phyloP scores from a whole-genome alignment of 495 filamentous ascomycete genomes.

The Aspergillus ostianus region DNA sequence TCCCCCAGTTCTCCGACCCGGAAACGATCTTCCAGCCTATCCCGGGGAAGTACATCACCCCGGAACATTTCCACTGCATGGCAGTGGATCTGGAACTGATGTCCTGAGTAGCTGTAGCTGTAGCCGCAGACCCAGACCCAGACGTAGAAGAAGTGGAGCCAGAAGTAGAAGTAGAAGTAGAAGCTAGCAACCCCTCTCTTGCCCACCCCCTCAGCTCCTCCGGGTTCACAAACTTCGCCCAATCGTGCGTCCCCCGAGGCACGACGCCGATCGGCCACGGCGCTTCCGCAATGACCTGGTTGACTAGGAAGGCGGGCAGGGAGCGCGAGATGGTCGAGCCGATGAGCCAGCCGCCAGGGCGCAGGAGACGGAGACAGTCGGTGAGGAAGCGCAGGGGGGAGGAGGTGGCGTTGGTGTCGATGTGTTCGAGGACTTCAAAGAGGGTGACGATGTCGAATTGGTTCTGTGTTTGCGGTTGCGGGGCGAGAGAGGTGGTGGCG shows the following conservation, averaged over 20 bases:
- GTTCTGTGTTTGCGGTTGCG: background rate
- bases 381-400: conserved; percentile 68
- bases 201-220: conserved; percentile 69
- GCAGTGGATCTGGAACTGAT: too few species aligned
- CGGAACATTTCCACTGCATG: conserved; percentile 59
- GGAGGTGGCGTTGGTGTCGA: conserved; percentile 46
- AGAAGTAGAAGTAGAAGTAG: too few species aligned
- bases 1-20: conserved; percentile 83
- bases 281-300: conserved; percentile 86
- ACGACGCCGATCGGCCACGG: conserved; percentile 77
- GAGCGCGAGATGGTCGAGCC: conserved; percentile 88
- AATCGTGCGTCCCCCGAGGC: conserved; percentile 90
- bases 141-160: conserved; percentile 7
- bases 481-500: background rate
- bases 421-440: conserved; percentile 95
- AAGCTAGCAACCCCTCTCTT: conserved; percentile 40
- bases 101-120: too few species aligned
- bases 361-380: conserved; percentile 65
- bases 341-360: conserved; percentile 89
- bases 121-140: conserved; percentile 50
- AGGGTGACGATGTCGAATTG: conserved; percentile 74
- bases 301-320: conserved; percentile 82
- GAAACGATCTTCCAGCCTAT: conserved; percentile 84
- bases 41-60: conserved; percentile 86
- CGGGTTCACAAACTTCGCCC: conserved; percentile 91